Conservation (phyloP, 2,329 filamentous ascomycete genomes). For the Teratosphaeria destructans region DNA sequence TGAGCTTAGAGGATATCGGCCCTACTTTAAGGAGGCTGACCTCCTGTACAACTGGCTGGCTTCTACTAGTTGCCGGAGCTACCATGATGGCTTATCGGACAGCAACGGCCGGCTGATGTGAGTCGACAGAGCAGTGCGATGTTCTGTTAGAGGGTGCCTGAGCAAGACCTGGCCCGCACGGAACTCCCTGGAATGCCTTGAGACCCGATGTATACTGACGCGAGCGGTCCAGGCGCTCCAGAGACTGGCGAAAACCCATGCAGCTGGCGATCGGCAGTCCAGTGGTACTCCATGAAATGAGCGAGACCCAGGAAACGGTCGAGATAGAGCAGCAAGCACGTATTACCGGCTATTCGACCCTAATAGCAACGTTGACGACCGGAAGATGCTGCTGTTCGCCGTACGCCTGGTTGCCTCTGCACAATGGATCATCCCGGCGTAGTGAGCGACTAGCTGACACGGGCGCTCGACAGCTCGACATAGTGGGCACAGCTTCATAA, state of each 20-base stretch:
- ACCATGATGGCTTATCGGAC: conserved; percentile 52
- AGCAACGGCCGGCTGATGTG: conserved; percentile 51
- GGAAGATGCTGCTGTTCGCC: conserved; percentile 6
- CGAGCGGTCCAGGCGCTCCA: conserved; percentile 24
- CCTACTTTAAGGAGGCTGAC: conserved; percentile 29
- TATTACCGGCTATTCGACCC: conserved; percentile 2
- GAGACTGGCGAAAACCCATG: conserved; percentile 52
- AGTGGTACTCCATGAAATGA: conserved; percentile 55
- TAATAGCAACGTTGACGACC: conserved; percentile 5
- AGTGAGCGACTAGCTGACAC: conserved; percentile 29
- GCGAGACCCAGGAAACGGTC: conserved; percentile 41
- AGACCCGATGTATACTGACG: neutral
- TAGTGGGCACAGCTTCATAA: conserved; percentile 5
- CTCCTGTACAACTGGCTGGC: conserved; percentile 51
- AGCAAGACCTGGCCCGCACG: neutral
- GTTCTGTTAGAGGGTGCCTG: neutral
- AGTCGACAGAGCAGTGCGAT: neutral
- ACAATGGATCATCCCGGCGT: conserved; percentile 22
- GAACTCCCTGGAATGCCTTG: neutral
- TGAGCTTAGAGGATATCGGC: conserved; percentile 15
- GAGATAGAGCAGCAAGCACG: conserved; percentile 5
- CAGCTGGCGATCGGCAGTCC: conserved; percentile 48
- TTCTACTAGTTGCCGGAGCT: conserved; percentile 45
- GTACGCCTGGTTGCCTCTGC: conserved; percentile 6
- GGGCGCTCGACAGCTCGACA: conserved; percentile 16